A percentile compares a stretch with the other conserved stretches of the same genome.
Conservation (phyloP, 23 red algal genomes). For the Gracilaria caudata region DNA sequence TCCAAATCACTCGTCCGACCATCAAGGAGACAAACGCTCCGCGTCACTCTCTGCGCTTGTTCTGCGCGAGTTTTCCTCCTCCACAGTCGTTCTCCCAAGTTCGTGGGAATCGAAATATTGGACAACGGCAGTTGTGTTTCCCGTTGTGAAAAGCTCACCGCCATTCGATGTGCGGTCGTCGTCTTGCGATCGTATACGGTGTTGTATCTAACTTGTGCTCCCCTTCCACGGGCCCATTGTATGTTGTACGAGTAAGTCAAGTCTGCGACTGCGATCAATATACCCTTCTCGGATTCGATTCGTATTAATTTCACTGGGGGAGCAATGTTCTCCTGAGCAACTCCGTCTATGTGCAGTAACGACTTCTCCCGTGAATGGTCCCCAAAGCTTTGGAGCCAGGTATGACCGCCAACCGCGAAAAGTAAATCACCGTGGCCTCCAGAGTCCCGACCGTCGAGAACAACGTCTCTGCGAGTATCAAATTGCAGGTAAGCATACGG, state of each 20-base stretch:
- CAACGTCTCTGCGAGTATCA: conserved; percentile 46
- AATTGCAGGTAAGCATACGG: conserved; percentile 11
- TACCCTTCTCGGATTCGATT: background rate
- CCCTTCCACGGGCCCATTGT: conserved; percentile 18
- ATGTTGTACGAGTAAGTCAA: conserved; percentile 28
- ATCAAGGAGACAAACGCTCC: conserved; percentile 2
- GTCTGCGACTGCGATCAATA: conserved; percentile 5
- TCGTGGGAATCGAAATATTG: conserved; percentile 1
- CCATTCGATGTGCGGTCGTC: background rate
- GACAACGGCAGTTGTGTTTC: background rate
- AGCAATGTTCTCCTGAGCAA: conserved; percentile 3
- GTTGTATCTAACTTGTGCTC: background rate
- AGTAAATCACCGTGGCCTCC: conserved; percentile 2
- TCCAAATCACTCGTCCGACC: background rate
- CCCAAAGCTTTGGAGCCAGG: conserved; percentile 10
- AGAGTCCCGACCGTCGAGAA: conserved; percentile 5
- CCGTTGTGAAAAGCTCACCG: background rate
- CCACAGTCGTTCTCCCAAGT: background rate
- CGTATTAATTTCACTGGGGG: background rate
- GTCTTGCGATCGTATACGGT: background rate
- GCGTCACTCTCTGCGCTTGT: background rate
- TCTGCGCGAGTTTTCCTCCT: background rate
- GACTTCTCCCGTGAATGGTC: conserved; percentile 8
- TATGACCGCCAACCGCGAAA: conserved; percentile 7
- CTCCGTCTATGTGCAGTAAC: conserved; percentile 23